Conservation (phyloP, 345 rosid genomes). For the Populus tremula region DNA sequence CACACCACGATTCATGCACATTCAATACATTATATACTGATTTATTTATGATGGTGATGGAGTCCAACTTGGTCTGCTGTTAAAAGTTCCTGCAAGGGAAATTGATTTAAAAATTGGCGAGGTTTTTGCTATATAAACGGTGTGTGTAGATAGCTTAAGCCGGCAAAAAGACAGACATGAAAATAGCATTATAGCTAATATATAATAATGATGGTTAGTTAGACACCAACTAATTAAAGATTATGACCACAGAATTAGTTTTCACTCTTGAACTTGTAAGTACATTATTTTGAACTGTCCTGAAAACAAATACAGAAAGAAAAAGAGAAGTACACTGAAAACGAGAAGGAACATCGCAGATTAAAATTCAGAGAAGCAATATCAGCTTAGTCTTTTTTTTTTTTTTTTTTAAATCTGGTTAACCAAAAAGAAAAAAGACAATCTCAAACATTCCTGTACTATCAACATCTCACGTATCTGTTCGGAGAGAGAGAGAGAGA, state of each 20-base stretch:
- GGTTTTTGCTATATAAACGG: not conserved
- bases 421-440: not conserved
- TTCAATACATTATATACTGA: not conserved
- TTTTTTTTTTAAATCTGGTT: not conserved
- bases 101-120: not conserved
- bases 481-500: not conserved
- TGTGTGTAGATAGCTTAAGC: slow-evolving; percentile 9
- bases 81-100: not conserved
- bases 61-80: slow-evolving; percentile 1
- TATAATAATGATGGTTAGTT: slow-evolving; percentile 18
- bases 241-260: slow-evolving; percentile 20
- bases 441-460: slow-evolving; percentile 33
- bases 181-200: slow-evolving; percentile 15
- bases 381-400: slow-evolving; percentile 11
- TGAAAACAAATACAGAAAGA: slow-evolving; percentile 19
- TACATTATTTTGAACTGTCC: slow-evolving; percentile 26
- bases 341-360: not conserved
- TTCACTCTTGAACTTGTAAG: slow-evolving; percentile 26
- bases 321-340: not conserved
- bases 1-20: not conserved
- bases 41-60: not conserved
- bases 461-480: slow-evolving; percentile 26
- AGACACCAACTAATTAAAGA: not conserved
- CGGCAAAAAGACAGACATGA: slow-evolving; percentile 24
- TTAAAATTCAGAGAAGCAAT: not conserved